Evolutionary conservation across 2,329 filamentous ascomycete genomes (phyloP), one percentile per base, ranked within the genome.

Genomic region (Dactylellina cionopaga): DNA sequence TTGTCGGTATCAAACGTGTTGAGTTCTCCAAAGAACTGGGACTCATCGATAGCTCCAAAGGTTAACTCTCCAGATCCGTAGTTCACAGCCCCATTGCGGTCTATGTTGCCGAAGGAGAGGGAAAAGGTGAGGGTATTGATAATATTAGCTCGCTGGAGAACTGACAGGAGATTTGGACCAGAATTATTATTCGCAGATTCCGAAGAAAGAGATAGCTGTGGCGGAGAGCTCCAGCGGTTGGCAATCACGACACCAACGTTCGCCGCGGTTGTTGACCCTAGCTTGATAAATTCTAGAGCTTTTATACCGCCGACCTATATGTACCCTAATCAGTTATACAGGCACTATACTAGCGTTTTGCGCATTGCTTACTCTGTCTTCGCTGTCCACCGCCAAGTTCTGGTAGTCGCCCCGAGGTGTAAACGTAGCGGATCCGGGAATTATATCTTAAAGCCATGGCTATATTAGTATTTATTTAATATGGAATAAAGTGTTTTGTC

Each of bases 371-470:
- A 65, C 68, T 5, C 24, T 55, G n/a, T 65, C 59, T 24, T 65
- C 19, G 19, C 27, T 13, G 31, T 33, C 22, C 7, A 72, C 46
- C 3, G 31, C 13, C 39, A 72, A 15, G 5, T 22, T 31, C 19
- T 59, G 15, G 9, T 51, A 51, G 15, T 72, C 59, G 5, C 59
- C 68, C 25, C 33, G 60, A 7, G 68, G 59, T 3, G 59, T 37
- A 39, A 54, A 72, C n/a, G 68, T 65, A 10, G 65, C 44, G 1
- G 68, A 72, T 15, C 68, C 59, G 13, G 68, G 59, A 24, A 72
- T 65, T 3, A 54, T 55, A 27, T 72, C 68, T 72, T 44, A n/a
- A 19, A 1, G 2, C 17, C 19, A 49, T 25, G n/a, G n/a, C n/a
- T 46, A 44, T 56, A 31, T 44, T 44, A 29, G 52, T 13, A 41